These are phyloP conservation scores for Ogataea thermomethanolica DNA, from an alignment of 805 yeast genomes.

Conservation along the genomic window DNA sequence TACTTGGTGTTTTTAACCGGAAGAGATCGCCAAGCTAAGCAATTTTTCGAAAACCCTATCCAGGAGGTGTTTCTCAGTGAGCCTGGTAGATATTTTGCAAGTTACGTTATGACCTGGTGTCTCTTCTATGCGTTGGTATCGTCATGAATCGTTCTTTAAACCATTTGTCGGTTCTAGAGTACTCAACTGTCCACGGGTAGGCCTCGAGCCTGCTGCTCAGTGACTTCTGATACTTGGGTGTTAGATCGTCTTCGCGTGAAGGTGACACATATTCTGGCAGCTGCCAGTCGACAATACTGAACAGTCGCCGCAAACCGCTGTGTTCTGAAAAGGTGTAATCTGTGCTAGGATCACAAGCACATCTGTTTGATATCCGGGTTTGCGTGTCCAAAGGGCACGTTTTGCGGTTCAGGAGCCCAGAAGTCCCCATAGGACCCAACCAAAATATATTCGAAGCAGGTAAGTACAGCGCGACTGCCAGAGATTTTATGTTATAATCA, in stretches of 20 bases:
- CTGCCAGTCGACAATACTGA: conserved; percentile 18
- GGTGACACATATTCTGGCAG: conserved; percentile 20
- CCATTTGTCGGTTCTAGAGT: conserved; percentile 3
- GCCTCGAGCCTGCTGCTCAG: conserved; percentile 1
- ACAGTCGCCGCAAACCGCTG: conserved; percentile 47
- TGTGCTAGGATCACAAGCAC: conserved; percentile 24
- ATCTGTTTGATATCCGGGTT: conserved; percentile 14
- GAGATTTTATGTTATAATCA: conserved; percentile 45
- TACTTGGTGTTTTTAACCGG: conserved; percentile 31
- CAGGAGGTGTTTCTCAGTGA: conserved; percentile 42
- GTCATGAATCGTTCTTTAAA: conserved; percentile 9
- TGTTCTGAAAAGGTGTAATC: conserved; percentile 45
- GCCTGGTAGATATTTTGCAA: conserved; percentile 45
- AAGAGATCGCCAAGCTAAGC: conserved; percentile 30
- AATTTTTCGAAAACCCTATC: conserved; percentile 39
- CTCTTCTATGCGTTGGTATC: conserved; percentile 45
- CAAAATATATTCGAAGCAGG: conserved; percentile 48
- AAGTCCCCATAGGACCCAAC: conserved; percentile 39
- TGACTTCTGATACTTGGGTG: conserved; percentile 10
- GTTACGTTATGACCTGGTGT: conserved; percentile 59
- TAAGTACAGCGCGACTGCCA: conserved; percentile 37
- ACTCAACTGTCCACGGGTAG: conserved; percentile 3
- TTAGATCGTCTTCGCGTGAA: neutral
- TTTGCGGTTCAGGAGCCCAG: conserved; percentile 14
- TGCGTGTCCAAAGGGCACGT: conserved; percentile 21